Evolutionary conservation across 2,329 filamentous ascomycete genomes (phyloP).

Genomic region (Neofusicoccum ribis): DNA sequence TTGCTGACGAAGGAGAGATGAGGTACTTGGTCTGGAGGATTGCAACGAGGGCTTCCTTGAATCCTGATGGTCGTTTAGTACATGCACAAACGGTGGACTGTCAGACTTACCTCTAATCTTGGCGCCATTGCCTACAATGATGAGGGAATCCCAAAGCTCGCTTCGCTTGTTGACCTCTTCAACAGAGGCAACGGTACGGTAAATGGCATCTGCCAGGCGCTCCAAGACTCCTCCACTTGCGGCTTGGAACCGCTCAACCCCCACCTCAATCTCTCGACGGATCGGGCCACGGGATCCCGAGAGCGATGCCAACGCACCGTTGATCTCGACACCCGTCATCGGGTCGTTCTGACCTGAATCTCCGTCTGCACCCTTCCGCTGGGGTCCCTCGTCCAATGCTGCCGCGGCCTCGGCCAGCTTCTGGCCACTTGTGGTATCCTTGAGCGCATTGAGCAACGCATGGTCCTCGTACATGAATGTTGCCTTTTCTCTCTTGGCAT

Average conservation of each 20-base stretch:
- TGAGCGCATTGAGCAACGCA: conserved; percentile 54
- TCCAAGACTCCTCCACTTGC: conserved; percentile 73
- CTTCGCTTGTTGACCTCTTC: conserved; percentile 82
- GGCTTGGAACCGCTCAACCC: conserved; percentile 69
- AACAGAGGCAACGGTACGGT: conserved; percentile 78
- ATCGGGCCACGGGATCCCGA: conserved; percentile 32
- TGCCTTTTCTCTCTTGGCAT: conserved; percentile 68
- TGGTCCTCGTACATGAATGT: conserved; percentile 74
- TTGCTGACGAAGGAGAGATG: conserved; percentile 87
- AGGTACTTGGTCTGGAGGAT: conserved; percentile 81
- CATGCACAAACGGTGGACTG: conserved; percentile 27
- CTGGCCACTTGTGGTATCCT: conserved; percentile 50
- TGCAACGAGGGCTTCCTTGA: conserved; percentile 83
- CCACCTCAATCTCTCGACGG: conserved; percentile 70
- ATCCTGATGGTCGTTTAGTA: conserved; percentile 54
- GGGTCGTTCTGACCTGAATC: conserved; percentile 29
- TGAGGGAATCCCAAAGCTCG: conserved; percentile 86
- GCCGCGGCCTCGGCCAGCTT: conserved; percentile 54
- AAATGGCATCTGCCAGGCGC: conserved; percentile 78
- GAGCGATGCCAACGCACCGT: conserved; percentile 23
- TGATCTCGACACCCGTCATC: conserved; percentile 30
- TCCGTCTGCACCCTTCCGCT: conserved; percentile 40
- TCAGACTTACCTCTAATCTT: conserved; percentile 56
- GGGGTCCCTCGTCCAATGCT: conserved; percentile 50
- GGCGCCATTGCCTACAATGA: conserved; percentile 87